Evolutionary conservation across 1,139 yeast genomes (phyloP).

Genomic region (Suhomyces terraborum): DNA sequence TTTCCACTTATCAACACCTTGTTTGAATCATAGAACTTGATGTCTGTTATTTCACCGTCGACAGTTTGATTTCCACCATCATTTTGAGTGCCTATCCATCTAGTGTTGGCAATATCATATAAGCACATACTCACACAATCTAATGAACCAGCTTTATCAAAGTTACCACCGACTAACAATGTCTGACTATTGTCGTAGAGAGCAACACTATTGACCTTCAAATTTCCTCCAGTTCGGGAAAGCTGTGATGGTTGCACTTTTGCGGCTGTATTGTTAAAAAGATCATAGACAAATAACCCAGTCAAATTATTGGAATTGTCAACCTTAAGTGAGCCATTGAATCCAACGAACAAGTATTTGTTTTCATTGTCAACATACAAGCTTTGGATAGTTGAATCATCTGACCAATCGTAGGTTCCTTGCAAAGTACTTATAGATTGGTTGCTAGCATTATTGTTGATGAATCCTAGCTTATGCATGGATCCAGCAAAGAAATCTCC

Average conservation of each 20-base stretch:
- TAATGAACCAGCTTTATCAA: slow-evolving; percentile 59
- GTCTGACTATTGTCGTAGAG: slow-evolving; percentile 51
- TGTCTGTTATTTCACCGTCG: slow-evolving; percentile 58
- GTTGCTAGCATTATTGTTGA: slow-evolving; percentile 33
- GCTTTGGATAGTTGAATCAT: slow-evolving; percentile 36
- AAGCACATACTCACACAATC: slow-evolving; percentile 68
- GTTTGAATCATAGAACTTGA: slow-evolving; percentile 53
- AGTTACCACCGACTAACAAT: slow-evolving; percentile 77
- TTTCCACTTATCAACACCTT: slow-evolving; percentile 66
- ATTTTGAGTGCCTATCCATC: slow-evolving; percentile 56
- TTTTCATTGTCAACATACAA: slow-evolving; percentile 43
- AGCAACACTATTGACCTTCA: slow-evolving; percentile 54
- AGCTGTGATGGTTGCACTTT: slow-evolving; percentile 52
- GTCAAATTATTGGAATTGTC: slow-evolving; percentile 27
- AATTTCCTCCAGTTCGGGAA: slow-evolving; percentile 26
- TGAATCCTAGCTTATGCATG: slow-evolving; percentile 38
- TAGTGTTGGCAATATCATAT: slow-evolving; percentile 56
- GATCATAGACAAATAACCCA: slow-evolving; percentile 56
- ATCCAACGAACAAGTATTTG: slow-evolving; percentile 51
- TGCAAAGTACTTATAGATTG: slow-evolving; percentile 29
- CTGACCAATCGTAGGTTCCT: slow-evolving; percentile 40
- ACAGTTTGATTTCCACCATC: slow-evolving; percentile 31
- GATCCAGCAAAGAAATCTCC: slow-evolving; percentile 36
- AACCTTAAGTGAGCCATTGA: slow-evolving; percentile 46
- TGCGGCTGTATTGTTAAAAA: slow-evolving; percentile 41